Conservation (phyloP, 1,284 basidiomycete genomes). For the Meripilus lineatus region DNA sequence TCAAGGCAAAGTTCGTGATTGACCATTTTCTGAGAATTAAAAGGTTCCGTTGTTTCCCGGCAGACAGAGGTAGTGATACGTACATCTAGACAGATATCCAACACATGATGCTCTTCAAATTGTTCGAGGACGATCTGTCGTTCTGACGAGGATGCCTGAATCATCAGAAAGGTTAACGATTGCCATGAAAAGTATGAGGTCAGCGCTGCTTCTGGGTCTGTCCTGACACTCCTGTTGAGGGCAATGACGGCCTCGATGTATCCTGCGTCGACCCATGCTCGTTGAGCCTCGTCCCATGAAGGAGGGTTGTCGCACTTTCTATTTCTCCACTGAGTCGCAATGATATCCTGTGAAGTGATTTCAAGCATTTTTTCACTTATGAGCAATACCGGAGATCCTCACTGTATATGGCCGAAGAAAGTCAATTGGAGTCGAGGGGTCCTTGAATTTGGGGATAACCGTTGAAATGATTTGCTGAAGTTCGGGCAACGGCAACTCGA, state of each 20-base stretch:
- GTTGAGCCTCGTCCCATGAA: no score
- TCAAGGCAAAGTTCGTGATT: conserved; percentile 4
- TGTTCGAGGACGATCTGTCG: conserved; percentile 2
- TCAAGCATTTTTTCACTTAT: no score
- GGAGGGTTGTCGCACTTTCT: no score
- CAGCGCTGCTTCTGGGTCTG: neutral
- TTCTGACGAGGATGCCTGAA: neutral
- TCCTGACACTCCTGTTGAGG: neutral
- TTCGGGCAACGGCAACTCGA: no score
- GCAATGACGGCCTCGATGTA: neutral
- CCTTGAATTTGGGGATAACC: no score
- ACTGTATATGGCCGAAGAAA: no score
- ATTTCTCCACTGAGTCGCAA: no score
- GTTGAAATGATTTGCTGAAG: no score
- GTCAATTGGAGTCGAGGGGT: no score
- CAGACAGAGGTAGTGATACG: neutral
- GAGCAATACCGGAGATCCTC: no score
- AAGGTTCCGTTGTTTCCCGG: neutral
- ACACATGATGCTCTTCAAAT: neutral
- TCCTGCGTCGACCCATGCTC: conserved; percentile 4
- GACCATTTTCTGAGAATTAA: conserved; percentile 1
- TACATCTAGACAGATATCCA: conserved; percentile 6
- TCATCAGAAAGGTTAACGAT: neutral
- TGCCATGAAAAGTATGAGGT: neutral
- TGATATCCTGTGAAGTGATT: no score